Evolutionary conservation across 2,329 filamentous ascomycete genomes (phyloP).

Genomic region (Trichoderma cornu-damae): DNA sequence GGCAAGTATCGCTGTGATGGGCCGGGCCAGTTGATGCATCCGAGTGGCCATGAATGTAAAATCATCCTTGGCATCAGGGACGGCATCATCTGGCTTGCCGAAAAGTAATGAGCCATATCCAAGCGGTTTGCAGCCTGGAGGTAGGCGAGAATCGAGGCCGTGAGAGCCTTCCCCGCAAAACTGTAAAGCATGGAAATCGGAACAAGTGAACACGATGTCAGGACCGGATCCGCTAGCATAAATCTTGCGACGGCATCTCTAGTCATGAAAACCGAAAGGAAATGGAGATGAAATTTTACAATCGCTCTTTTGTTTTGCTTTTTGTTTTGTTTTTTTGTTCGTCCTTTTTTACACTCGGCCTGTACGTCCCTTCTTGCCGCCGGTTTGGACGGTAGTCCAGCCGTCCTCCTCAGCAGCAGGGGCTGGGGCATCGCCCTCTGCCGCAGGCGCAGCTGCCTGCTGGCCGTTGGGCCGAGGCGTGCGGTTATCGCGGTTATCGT

Average conservation of each 20-base stretch:
- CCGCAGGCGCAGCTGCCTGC: slow-evolving; percentile 30
- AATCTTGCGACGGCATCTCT: slow-evolving; percentile 33
- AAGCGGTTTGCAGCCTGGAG: slow-evolving; percentile 15
- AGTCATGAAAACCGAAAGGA: slow-evolving; percentile 33
- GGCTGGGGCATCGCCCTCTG: slow-evolving; percentile 39
- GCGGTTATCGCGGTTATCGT: slow-evolving; percentile 43
- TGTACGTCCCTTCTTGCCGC: slow-evolving; percentile 35
- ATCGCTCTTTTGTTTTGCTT: slow-evolving; percentile 24
- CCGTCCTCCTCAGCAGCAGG: slow-evolving; percentile 53
- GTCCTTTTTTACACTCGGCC: slow-evolving; percentile 32
- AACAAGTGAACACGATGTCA: slow-evolving; percentile 17
- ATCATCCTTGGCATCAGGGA: not conserved
- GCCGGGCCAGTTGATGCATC: not conserved
- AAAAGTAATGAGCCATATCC: slow-evolving; percentile 17
- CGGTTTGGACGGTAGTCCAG: slow-evolving; percentile 55
- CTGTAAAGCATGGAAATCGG: slow-evolving; percentile 6
- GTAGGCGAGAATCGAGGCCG: slow-evolving; percentile 1
- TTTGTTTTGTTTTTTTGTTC: slow-evolving; percentile 21
- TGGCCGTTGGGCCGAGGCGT: slow-evolving; percentile 46
- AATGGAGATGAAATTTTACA: slow-evolving; percentile 34
- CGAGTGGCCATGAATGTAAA: not conserved
- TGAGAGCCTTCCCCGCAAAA: not conserved
- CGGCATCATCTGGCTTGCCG: not conserved
- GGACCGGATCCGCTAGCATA: slow-evolving; percentile 23
- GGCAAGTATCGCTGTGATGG: not conserved